Base-by-base conservation (phyloP, 2,329 filamentous ascomycete species). In the Westerdykella aurantiaca region DNA sequence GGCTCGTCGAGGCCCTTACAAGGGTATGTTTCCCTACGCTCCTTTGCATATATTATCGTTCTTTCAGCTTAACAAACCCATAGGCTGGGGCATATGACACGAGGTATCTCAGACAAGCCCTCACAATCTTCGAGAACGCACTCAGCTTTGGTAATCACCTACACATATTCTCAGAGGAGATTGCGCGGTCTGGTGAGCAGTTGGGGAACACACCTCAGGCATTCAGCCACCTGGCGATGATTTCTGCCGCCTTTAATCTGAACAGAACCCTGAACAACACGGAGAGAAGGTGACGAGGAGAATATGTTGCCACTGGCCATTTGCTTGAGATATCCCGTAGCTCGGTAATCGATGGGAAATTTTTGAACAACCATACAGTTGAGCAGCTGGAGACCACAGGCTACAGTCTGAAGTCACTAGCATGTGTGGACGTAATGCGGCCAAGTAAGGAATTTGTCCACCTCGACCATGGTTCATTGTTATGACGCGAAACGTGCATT, bases 121-220 rank as follows among this genome's bases (percentile, higher is more conserved):
- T 86, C 52, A 83, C 78, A 52, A 72, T 88, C 34, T 89, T 89
- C 54, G 85, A 89, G 67, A 88, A 87, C 57, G 86, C 88, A 74
- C 72, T 89, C 18, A 77, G 77, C 50, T 89, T 88, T 68, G 80
- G 82, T 1, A 90, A 89, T 61, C 85, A 89, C 61, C 67, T 89
- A 43, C 78, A 77, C 55, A 88, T 89, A 78, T 88, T 88, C 63
- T 86, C 82, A 6, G 85, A 89, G 62, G 85, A 89, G 69, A 88
- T 89, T 55, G 78, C 84, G 5, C 73, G 82, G 42, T 82, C 78
- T 41, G 86, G 86, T 10, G 85, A 89, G 66, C 85, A 89, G 68
- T 72, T 89, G 46, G 86, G 86, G 1, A 89, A 89, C 58, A 88
- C 84, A 13, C 85, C 86, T 0, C 85, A 88, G 67, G 85, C 86